Evolutionary conservation across 2,329 filamentous ascomycete genomes (phyloP).

Genomic region (Cercospora zeae-maydis): DNA sequence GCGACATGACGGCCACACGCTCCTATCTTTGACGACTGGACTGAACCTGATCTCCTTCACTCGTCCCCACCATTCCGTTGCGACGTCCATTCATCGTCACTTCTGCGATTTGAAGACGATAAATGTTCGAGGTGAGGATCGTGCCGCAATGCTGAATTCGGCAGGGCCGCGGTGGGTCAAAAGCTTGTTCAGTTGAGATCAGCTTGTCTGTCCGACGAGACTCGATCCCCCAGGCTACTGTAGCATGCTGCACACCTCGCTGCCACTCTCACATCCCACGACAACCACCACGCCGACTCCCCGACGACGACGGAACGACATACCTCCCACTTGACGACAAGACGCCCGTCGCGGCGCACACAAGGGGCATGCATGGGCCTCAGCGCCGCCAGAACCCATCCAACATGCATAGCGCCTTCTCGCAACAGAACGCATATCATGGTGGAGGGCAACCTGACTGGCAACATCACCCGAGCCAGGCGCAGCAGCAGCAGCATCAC

Average conservation of each 20-base stretch:
- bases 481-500: conserved; percentile 44
- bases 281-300: background rate
- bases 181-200: conserved; percentile 6
- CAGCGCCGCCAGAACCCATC: conserved; percentile 10
- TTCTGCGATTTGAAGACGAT: background rate
- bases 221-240: background rate
- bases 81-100: background rate
- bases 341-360: background rate
- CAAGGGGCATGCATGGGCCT: conserved; percentile 8
- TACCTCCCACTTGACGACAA: background rate
- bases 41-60: background rate
- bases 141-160: background rate
- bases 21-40: background rate
- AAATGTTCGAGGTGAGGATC: background rate
- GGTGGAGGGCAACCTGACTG: conserved; percentile 51
- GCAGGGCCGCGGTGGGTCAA: conserved; percentile 2
- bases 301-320: background rate
- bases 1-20: background rate
- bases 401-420: conserved; percentile 11
- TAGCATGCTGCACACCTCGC: conserved; percentile 4
- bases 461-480: conserved; percentile 67
- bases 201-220: background rate
- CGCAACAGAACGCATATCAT: conserved; percentile 12
- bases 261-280: background rate
- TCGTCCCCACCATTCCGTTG: background rate